Evolutionary conservation across 805 yeast species (phyloP), one percentile per base, ranked within the genome.

Genomic region (Starmerella vitae): DNA sequence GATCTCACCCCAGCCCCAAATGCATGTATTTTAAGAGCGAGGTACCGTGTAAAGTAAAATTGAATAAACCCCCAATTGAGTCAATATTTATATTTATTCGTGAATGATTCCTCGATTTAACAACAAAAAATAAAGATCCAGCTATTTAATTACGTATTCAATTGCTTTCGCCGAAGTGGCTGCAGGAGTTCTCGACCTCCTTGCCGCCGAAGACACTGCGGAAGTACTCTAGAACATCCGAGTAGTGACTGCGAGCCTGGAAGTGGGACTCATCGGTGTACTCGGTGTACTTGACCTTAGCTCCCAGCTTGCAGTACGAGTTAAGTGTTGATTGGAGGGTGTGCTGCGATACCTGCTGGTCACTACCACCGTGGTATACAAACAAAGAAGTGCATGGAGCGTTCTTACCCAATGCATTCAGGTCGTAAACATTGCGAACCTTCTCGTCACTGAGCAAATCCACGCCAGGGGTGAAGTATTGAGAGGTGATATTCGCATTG

Each of bases 321-420:
- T 41, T 36, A 26, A 47, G 46, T 12, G 43, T 33, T 2, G 17
- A 19, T 8, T 45, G 48, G 8, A 53, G 53, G 17, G 38, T 46
- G 2, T 19, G 25, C 3, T 39, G 33, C 14, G 46, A 45, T 5
- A 50, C 48, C 3, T 50, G 42, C 26, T 42, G 50, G 39, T 57
- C 61, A 15, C 38, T 33, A 25, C 37, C 36, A 13, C 54, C 54
- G 24, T 54, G 57, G 45, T 55, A 55, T 13, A 56, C 42, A 36
- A 39, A 48, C 36, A 53, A 4, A 3, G 51, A 53, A 6, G 39
- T 32, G 20, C 39, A 43, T 12, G 59, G 57, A 4, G 46, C 45
- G 7, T 33, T 19, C 22, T 37, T 22, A 13, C 58, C 60, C 19
- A 51, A 43, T 13, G 39, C 31, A 34, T 51, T 51, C 20, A 48